Percentiles rank a stretch among this genome's conserved stretches.
These are phyloP conservation scores for Nakazawaea siamensis DNA, from an alignment of 805 yeast genomes.

Conservation along the genomic window DNA sequence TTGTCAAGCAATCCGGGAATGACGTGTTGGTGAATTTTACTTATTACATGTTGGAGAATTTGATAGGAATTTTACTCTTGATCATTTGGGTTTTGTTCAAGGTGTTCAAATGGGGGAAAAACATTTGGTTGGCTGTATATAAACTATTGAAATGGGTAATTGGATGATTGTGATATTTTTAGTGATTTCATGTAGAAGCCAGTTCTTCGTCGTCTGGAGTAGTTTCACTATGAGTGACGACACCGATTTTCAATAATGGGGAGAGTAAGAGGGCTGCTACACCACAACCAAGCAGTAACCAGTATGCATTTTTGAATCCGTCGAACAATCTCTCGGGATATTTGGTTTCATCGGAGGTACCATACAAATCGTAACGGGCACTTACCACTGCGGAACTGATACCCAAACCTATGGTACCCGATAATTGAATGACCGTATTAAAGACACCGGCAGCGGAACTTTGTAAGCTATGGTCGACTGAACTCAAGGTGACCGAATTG, in stretches of 20 bases:
- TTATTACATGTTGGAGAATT: conserved; percentile 40
- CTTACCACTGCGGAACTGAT: conserved; percentile 30
- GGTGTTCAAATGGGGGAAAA: conserved; percentile 1
- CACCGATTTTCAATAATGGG: conserved; percentile 28
- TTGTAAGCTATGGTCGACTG: conserved; percentile 30
- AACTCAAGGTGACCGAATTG: conserved; percentile 31
- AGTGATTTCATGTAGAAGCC: background rate
- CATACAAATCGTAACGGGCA: conserved; percentile 23
- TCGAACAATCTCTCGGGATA: conserved; percentile 20
- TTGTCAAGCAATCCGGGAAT: conserved; percentile 16
- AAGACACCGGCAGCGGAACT: conserved; percentile 41
- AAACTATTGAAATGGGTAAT: conserved; percentile 3
- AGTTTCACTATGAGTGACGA: no score
- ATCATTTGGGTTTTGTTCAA: conserved; percentile 40
- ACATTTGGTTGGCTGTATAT: background rate
- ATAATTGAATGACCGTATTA: conserved; percentile 33
- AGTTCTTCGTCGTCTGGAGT: no score
- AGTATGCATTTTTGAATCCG: conserved; percentile 28
- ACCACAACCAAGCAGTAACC: conserved; percentile 28
- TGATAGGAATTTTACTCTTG: conserved; percentile 44
- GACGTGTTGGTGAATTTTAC: conserved; percentile 28
- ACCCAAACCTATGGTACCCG: conserved; percentile 34
- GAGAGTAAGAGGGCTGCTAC: conserved; percentile 22
- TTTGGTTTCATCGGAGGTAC: conserved; percentile 17
- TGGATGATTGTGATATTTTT: background rate